A percentile compares a stretch with the other conserved stretches of the same genome.
Evolutionary conservation across 495 filamentous ascomycete genomes (phyloP).

Genomic region (Neurospora sp.): DNA sequence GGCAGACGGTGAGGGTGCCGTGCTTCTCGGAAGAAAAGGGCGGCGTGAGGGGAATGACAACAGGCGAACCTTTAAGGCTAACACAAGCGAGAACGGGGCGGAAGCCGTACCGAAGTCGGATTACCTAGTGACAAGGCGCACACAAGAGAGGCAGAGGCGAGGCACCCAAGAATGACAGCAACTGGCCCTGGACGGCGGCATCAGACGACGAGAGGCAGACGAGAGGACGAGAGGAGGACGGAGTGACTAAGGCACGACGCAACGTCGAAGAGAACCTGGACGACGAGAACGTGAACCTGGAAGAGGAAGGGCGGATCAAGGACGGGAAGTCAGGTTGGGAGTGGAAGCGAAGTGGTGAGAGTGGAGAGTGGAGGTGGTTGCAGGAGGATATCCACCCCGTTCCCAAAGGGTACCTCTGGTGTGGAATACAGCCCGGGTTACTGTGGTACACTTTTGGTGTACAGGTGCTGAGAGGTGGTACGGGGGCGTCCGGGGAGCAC

Average conservation of each 20-base stretch:
- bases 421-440: not conserved
- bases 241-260: not conserved
- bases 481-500: not conserved
- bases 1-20: not conserved
- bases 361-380: not conserved
- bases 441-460: not conserved
- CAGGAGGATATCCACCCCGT: not conserved
- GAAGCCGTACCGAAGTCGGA: not conserved
- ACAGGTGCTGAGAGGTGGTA: not conserved
- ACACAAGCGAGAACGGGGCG: not conserved
- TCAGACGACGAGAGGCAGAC: slow-evolving; percentile 1
- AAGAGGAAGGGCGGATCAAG: not conserved
- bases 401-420: not conserved
- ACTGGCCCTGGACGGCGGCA: slow-evolving; percentile 3
- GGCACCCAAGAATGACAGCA: slow-evolving; percentile 9
- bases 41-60: not conserved
- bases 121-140: not conserved
- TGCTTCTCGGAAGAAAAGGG: not conserved
- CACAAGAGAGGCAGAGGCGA: slow-evolving; percentile 10
- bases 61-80: not conserved
- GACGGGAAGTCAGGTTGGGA: not conserved
- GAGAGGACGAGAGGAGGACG: not conserved
- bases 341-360: not conserved
- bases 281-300: not conserved
- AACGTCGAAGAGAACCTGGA: not conserved